Evolutionary conservation across 352 stramenopile species (phyloP).

Genomic region (Aphanomyces euteiches): DNA sequence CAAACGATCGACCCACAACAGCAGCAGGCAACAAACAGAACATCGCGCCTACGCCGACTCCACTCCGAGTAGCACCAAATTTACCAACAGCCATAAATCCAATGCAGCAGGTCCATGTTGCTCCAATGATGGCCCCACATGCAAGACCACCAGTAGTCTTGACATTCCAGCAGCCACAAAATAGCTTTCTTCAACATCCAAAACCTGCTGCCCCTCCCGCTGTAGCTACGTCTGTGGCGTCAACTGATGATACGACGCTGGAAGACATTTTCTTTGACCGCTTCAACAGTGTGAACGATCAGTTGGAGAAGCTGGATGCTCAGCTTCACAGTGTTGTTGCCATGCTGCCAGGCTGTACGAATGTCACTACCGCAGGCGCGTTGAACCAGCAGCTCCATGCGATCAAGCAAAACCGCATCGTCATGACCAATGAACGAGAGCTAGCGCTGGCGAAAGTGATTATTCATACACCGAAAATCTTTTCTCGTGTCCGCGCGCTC

Average conservation of each 20-base stretch:
- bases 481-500: background rate
- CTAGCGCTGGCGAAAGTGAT: conserved; percentile 10
- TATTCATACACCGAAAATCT: background rate
- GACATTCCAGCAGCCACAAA: background rate
- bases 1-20: no score
- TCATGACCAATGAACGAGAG: background rate
- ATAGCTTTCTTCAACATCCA: background rate
- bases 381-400: background rate
- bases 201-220: background rate
- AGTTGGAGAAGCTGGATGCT: background rate
- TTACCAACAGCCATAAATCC: background rate
- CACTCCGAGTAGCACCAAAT: background rate
- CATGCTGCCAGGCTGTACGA: background rate
- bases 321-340: background rate
- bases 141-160: no score
- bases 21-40: background rate
- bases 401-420: background rate
- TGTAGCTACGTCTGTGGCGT: background rate
- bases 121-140: no score
- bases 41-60: background rate
- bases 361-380: background rate
- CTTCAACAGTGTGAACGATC: conserved; percentile 18
- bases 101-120: no score
- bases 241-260: background rate
- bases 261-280: conserved; percentile 20